Evolutionary conservation across 176 grass and related monocot genomes (phyloP), one percentile per base, ranked within the genome.

Genomic region (Areca catechu): DNA sequence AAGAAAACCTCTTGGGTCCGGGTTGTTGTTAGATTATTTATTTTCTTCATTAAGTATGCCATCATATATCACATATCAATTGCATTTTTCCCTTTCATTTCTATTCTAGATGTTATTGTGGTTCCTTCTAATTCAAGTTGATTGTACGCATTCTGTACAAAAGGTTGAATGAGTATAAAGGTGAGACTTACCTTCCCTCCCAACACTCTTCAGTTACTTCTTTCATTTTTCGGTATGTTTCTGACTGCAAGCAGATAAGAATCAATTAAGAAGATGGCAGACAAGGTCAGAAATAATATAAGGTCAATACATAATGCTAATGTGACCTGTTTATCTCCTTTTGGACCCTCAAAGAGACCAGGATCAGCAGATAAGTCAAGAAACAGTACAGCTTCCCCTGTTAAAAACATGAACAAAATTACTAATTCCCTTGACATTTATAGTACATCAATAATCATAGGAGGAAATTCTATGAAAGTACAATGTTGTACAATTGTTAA

Each of bases 181-280:
- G 49, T 43, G 6, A 65, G 48, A 48, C 24, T 70, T 85, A 97
- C 92, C 86, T 87, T 77, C 65, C 77, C 52, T 80, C 83, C 92
- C 86, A 97, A 23, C 28, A 84, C 43, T 90, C 77, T 16, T 90
- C 51, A 19, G 92, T 91, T 37, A 97, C 77, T 27, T 91, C 28
- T 85, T 77, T 97, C 92, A 97, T 97, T 82, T 74, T 86, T 14
- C 86, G 74, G 49, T 96, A 96, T 15, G 92, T 88, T 57, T 90
- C 92, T 60, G 75, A 80, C 92, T 96, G 71, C 50, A 62, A 67
- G 54, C 15, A 72, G 27, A 14, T 14, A 67, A 24, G 69, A 66
- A 6, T 30, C 74, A 63, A 3, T 68, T 63, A 22, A 61, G 72
- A 67, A 70, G 19, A 53, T 77, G 69, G 6, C 14, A 64, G 50